Percentiles rank a stretch among this genome's conserved stretches.
These are phyloP conservation scores for Hymenoscyphus fraxineus DNA, from an alignment of 2,329 filamentous ascomycete genomes.

Conservation along the genomic window DNA sequence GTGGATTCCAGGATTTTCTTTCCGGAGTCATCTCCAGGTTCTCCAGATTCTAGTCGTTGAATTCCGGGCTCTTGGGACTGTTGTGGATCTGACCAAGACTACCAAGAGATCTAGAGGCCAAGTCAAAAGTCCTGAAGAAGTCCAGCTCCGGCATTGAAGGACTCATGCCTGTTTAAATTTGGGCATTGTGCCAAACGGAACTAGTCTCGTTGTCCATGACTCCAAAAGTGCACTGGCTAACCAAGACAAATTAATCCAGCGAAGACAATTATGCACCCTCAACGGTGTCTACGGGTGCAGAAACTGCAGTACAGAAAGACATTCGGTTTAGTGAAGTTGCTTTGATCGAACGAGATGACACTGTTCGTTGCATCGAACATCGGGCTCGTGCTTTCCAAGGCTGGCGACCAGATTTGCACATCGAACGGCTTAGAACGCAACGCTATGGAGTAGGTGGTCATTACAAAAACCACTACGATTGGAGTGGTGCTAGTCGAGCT, in stretches of 20 bases:
- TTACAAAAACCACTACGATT: slow-evolving; percentile 59
- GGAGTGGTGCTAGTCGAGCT: slow-evolving; percentile 42
- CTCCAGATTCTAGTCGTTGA: not conserved
- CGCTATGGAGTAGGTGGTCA: slow-evolving; percentile 58
- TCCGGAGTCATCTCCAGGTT: not conserved
- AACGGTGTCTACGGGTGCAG: slow-evolving; percentile 49
- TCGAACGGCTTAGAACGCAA: slow-evolving; percentile 59
- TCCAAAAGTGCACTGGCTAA: not conserved
- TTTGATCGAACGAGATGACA: slow-evolving; percentile 43
- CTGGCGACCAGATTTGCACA: slow-evolving; percentile 53
- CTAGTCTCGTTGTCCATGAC: not conserved
- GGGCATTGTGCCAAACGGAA: not conserved
- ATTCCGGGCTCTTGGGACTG: not conserved
- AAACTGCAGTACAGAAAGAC: slow-evolving; percentile 44
- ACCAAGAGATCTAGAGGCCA: not conserved
- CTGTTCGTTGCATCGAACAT: slow-evolving; percentile 55
- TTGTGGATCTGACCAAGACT: not conserved
- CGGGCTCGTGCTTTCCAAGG: slow-evolving; percentile 57
- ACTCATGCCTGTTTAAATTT: not conserved
- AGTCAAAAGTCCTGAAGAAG: not conserved
- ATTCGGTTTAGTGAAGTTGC: slow-evolving; percentile 51
- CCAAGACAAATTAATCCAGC: slow-evolving; percentile 28
- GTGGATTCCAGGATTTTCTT: not conserved
- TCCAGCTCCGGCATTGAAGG: not conserved
- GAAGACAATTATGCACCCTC: slow-evolving; percentile 49